These are phyloP conservation scores for Pseudonectria foliicola DNA, from an alignment of 2,329 filamentous ascomycete genomes.

Conservation along the genomic window DNA sequence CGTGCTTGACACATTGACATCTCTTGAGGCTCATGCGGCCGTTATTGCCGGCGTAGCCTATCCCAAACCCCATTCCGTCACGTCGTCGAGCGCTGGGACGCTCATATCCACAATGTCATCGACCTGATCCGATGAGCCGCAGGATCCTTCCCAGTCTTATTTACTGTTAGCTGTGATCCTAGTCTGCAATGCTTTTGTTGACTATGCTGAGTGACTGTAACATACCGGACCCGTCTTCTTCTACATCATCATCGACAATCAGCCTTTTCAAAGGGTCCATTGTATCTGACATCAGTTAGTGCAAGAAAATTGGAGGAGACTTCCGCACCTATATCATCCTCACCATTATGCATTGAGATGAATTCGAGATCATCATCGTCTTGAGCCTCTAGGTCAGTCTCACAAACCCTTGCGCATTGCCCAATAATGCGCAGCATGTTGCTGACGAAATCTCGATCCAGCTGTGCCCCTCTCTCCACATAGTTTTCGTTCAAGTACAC, in stretches of 20 bases:
- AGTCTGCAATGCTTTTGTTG: conserved; percentile 19
- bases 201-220: conserved; percentile 24
- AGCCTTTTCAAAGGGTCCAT: conserved; percentile 44
- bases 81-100: conserved; percentile 34
- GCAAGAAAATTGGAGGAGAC: background rate
- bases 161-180: conserved; percentile 17
- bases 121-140: conserved; percentile 47
- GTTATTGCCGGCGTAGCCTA: conserved; percentile 4
- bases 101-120: conserved; percentile 42
- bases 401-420: conserved; percentile 36
- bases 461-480: conserved; percentile 33
- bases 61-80: conserved; percentile 28
- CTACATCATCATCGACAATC: conserved; percentile 46
- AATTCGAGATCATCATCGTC: conserved; percentile 26
- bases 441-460: conserved; percentile 35
- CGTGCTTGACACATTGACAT: no score
- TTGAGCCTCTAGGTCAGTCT: conserved; percentile 22
- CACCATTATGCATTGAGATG: conserved; percentile 20
- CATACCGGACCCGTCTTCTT: conserved; percentile 55
- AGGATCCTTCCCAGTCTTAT: conserved; percentile 49
- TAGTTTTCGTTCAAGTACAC: conserved; percentile 40
- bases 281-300: conserved; percentile 27
- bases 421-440: conserved; percentile 36
- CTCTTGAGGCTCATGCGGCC: no score
- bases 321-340: conserved; percentile 5